Conservation (phyloP, 1,139 yeast species). For the Zhuliangozyma parablackwelliae region DNA sequence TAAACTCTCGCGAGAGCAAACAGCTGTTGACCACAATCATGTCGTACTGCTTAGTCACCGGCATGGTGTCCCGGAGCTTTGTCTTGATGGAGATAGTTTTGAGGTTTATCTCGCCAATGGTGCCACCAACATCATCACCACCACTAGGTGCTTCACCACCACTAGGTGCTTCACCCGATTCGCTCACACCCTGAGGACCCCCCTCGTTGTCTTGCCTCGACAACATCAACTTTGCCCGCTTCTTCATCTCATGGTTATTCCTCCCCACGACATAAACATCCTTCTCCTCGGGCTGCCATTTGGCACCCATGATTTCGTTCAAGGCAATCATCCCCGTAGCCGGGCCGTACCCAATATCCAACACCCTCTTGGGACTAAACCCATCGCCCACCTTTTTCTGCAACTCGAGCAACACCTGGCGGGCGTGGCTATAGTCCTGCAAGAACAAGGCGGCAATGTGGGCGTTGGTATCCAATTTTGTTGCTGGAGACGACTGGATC, state of each 20-base stretch:
- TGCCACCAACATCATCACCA: constrained; percentile 21
- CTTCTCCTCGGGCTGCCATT: constrained; percentile 57
- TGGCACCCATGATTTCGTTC: constrained; percentile 71
- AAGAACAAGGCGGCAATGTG: constrained; percentile 80
- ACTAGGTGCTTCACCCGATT: constrained; percentile 13
- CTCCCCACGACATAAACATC: constrained; percentile 75
- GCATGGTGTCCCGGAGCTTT: constrained; percentile 46
- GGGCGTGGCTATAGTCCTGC: constrained; percentile 74
- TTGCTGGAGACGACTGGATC: constrained; percentile 49
- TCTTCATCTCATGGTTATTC: constrained; percentile 58
- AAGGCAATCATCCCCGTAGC: constrained; percentile 88
- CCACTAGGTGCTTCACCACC: constrained; percentile 10
- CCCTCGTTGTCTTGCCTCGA: constrained; percentile 51
- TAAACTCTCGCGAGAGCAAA: constrained; percentile 53
- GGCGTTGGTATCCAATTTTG: constrained; percentile 68
- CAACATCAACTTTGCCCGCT: constrained; percentile 70
- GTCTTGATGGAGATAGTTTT: constrained; percentile 51
- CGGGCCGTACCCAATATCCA: constrained; percentile 89
- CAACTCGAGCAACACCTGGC: constrained; percentile 66
- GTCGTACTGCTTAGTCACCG: constrained; percentile 57
- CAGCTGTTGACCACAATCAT: constrained; percentile 85
- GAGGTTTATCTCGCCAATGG: constrained; percentile 58
- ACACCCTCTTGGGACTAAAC: constrained; percentile 52
- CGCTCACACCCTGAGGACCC: constrained; percentile 9
- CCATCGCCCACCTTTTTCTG: constrained; percentile 46